A percentile compares a stretch with the other conserved stretches of the same genome.
phyloP scores from a whole-genome alignment of 257 asterid species.

The Rauvolfia tetraphylla region DNA sequence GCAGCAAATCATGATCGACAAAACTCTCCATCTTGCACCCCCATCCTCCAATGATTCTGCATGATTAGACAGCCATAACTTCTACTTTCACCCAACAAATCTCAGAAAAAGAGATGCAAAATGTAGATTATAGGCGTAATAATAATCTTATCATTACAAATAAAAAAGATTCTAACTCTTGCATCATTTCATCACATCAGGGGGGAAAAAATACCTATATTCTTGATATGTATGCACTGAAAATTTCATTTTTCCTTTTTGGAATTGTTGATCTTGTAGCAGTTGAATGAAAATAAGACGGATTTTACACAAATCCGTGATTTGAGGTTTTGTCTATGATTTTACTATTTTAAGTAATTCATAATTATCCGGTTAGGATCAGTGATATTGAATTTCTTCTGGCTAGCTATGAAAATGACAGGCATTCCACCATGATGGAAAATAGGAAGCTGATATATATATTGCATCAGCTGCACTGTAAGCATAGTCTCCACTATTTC shows the following conservation, averaged over 20 bases:
- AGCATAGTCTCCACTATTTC: background rate
- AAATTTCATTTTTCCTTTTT: background rate
- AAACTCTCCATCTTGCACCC: background rate
- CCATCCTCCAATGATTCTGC: conserved; percentile 8
- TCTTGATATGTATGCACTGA: background rate
- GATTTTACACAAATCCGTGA: no score
- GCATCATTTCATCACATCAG: background rate
- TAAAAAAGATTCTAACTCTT: background rate
- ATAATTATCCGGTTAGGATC: no score
- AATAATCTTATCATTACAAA: conserved; percentile 2
- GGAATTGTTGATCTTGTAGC: no score
- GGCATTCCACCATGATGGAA: background rate
- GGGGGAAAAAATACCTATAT: background rate
- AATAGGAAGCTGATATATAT: conserved; percentile 1
- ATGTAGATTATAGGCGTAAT: background rate
- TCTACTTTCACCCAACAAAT: background rate
- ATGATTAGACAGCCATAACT: conserved; percentile 6
- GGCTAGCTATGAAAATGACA: no score
- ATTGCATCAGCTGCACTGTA: conserved; percentile 5
- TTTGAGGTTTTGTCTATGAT: no score
- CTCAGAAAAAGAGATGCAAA: background rate
- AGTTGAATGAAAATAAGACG: no score
- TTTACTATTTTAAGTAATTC: no score
- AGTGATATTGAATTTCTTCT: no score
- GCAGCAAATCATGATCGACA: background rate